A percentile compares a stretch with the other conserved stretches of the same genome.
These are phyloP conservation scores for Kondoa subrosea DNA, from an alignment of 768 basidiomycete genomes.

Conservation along the genomic window DNA sequence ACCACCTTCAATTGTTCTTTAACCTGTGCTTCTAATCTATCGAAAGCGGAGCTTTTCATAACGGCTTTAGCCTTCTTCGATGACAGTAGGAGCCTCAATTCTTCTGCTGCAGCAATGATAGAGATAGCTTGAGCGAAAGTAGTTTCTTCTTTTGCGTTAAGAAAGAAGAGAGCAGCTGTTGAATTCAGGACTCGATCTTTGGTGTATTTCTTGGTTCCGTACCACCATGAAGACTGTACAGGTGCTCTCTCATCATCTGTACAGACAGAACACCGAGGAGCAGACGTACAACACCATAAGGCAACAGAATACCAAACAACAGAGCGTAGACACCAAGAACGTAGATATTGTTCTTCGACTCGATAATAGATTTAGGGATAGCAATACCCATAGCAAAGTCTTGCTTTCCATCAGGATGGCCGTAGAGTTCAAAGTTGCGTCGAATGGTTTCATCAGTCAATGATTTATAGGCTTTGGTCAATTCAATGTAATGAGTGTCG, in stretches of 20 bases:
- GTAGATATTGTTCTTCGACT: slow-evolving; percentile 76
- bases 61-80: slow-evolving; percentile 30
- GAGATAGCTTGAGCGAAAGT: slow-evolving; percentile 54
- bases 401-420: slow-evolving; percentile 93
- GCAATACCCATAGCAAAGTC: slow-evolving; percentile 88
- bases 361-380: slow-evolving; percentile 80
- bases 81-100: slow-evolving; percentile 28
- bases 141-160: slow-evolving; percentile 61
- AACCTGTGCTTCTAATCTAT: slow-evolving; percentile 28
- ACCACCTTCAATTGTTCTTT: slow-evolving; percentile 14
- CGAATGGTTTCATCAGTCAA: slow-evolving; percentile 84
- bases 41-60: slow-evolving; percentile 34
- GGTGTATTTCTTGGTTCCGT: slow-evolving; percentile 68
- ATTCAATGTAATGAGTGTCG: slow-evolving; percentile 66
- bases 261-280: neutral
- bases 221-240: slow-evolving; percentile 62
- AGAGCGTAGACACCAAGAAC: slow-evolving; percentile 75
- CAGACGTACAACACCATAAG: slow-evolving; percentile 49
- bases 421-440: slow-evolving; percentile 71
- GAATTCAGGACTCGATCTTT: slow-evolving; percentile 73
- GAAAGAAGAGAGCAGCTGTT: slow-evolving; percentile 79
- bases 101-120: slow-evolving; percentile 42
- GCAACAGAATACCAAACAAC: slow-evolving; percentile 71
- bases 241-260: slow-evolving; percentile 28
- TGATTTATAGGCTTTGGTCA: slow-evolving; percentile 98